These are phyloP conservation scores for Inga leiocalycina DNA, from an alignment of 306 rosid genomes.

Conservation along the genomic window DNA sequence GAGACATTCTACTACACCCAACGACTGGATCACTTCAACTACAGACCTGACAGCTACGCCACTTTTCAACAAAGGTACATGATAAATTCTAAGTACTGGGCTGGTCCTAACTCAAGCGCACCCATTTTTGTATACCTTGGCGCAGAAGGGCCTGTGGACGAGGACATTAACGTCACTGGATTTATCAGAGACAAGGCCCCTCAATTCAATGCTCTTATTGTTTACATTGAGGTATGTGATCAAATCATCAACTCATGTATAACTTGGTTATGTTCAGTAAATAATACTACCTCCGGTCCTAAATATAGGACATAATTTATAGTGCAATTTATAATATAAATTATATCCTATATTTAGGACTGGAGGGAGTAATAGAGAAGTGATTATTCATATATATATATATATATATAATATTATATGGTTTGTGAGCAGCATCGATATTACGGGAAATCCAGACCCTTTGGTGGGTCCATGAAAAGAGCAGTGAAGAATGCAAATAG, in stretches of 20 bases:
- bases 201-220: conserved; percentile 35
- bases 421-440: conserved; percentile 37
- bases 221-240: conserved; percentile 41
- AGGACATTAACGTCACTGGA: background rate
- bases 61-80: conserved; percentile 45
- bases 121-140: conserved; percentile 46
- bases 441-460: conserved; percentile 51
- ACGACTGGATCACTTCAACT: conserved; percentile 47
- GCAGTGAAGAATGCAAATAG: conserved; percentile 44
- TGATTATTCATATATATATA: background rate
- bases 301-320: too few species aligned
- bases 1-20: conserved; percentile 43
- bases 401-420: too few species aligned
- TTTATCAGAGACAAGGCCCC: conserved; percentile 28
- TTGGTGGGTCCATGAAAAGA: conserved; percentile 29
- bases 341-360: too few species aligned
- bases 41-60: conserved; percentile 36
- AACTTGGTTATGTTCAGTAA: background rate
- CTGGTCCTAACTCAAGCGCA: conserved; percentile 38
- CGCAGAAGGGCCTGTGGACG: conserved; percentile 36
- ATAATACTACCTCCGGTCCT: too few species aligned
- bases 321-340: too few species aligned
- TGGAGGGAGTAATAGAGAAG: background rate
- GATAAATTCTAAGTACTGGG: conserved; percentile 37
- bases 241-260: background rate